These are phyloP conservation scores for Lyophyllum atratum DNA, from an alignment of 768 basidiomycete genomes.

Conservation along the genomic window DNA sequence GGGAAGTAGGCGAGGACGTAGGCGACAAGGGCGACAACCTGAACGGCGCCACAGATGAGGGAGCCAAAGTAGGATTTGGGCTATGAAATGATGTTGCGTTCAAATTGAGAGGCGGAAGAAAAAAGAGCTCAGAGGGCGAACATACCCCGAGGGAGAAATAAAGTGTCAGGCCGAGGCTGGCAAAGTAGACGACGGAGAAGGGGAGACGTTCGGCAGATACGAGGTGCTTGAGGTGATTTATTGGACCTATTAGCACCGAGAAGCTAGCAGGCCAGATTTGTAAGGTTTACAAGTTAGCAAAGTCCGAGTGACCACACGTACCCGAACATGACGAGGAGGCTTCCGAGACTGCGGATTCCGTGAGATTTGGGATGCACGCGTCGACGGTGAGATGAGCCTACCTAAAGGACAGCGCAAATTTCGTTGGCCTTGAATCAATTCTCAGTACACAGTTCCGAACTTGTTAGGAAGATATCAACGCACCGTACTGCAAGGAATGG, in stretches of 20 bases:
- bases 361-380: constrained; percentile 5
- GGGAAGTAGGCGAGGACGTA: constrained; percentile 97
- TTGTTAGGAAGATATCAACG: constrained; percentile 18
- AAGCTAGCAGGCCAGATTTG: constrained; percentile 46
- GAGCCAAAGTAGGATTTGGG: constrained; percentile 85
- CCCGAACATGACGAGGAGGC: constrained; percentile 96
- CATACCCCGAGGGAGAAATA: constrained; percentile 91
- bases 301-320: constrained; percentile 34
- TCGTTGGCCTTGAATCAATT: constrained; percentile 67
- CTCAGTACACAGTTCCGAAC: constrained; percentile 7
- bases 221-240: constrained; percentile 91
- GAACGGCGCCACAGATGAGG: constrained; percentile 77
- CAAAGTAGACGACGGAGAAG: constrained; percentile 82
- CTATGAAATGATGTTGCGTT: constrained; percentile 38
- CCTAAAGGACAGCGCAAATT: constrained; percentile 92
- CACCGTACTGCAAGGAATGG: constrained; percentile 49
- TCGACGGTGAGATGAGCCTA: constrained; percentile 24
- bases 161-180: constrained; percentile 81
- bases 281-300: not conserved
- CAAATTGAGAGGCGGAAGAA: not conserved
- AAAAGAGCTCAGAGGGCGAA: constrained; percentile 9
- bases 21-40: constrained; percentile 82
- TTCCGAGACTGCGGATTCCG: constrained; percentile 63
- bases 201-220: constrained; percentile 81
- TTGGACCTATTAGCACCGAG: constrained; percentile 84